Conservation (phyloP, 2,329 filamentous ascomycete genomes). For the Colletotrichum destructivum region DNA sequence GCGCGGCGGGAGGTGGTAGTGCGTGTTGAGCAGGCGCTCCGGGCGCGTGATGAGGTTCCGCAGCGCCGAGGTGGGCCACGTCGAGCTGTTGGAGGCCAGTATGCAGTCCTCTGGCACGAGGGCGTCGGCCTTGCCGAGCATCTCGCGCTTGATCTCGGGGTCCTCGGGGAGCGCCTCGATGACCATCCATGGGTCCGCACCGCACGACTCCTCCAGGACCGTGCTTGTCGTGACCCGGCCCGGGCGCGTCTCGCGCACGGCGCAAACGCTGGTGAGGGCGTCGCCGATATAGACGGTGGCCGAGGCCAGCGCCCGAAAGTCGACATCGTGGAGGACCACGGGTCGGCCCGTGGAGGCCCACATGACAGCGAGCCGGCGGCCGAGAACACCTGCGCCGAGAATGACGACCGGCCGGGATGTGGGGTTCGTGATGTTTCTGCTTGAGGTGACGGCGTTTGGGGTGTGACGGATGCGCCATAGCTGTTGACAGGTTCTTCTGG, state of each 20-base stretch:
- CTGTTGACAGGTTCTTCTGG: slow-evolving; percentile 32
- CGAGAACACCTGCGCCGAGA: slow-evolving; percentile 58
- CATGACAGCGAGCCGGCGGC: slow-evolving; percentile 55
- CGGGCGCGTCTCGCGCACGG: slow-evolving; percentile 46
- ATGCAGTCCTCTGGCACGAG: slow-evolving; percentile 48
- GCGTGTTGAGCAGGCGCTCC: slow-evolving; percentile 51
- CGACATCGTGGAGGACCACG: slow-evolving; percentile 49
- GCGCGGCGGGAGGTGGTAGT: slow-evolving; percentile 53
- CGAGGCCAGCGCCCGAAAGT: slow-evolving; percentile 44
- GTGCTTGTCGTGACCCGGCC: slow-evolving; percentile 47
- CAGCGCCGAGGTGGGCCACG: slow-evolving; percentile 49
- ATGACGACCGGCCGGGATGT: slow-evolving; percentile 55
- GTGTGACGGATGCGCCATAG: slow-evolving; percentile 33
- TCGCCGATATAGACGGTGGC: slow-evolving; percentile 53
- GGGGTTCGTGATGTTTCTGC: slow-evolving; percentile 45
- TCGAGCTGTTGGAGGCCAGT: slow-evolving; percentile 51
- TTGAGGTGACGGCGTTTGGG: slow-evolving; percentile 7
- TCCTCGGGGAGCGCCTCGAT: slow-evolving; percentile 53
- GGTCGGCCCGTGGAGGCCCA: slow-evolving; percentile 49
- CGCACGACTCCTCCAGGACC: slow-evolving; percentile 44
- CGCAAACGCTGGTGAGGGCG: slow-evolving; percentile 51
- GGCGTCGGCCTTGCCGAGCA: slow-evolving; percentile 49
- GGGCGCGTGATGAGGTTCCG: slow-evolving; percentile 43
- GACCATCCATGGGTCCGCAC: slow-evolving; percentile 48
- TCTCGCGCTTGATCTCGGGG: slow-evolving; percentile 49